phyloP scores from a whole-genome alignment of 768 basidiomycete genomes.

The Neoboletus subvelutipes region DNA sequence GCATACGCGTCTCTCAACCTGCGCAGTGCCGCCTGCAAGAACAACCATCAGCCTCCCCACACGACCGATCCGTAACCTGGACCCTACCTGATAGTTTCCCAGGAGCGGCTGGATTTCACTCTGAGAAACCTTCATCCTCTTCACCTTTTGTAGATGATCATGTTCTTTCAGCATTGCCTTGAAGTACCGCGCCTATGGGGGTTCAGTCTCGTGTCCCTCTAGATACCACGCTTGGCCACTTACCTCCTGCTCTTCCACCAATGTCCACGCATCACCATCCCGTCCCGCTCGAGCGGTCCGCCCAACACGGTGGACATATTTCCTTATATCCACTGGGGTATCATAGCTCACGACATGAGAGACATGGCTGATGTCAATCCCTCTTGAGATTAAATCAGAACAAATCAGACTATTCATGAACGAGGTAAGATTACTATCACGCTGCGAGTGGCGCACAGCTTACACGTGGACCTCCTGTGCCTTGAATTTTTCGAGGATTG shows the following conservation, averaged over 20 bases:
- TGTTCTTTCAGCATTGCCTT: conserved; percentile 76
- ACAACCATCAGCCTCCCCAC: conserved; percentile 2
- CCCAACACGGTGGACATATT: conserved; percentile 97
- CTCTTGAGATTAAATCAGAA: conserved; percentile 93
- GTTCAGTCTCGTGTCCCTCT: neutral
- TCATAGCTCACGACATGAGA: conserved; percentile 95
- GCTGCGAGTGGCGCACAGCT: conserved; percentile 25
- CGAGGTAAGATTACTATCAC: conserved; percentile 2
- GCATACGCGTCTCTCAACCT: conserved; percentile 29
- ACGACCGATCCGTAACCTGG: neutral
- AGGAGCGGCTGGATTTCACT: conserved; percentile 56
- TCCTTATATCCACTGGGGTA: conserved; percentile 94
- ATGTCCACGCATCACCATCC: conserved; percentile 86
- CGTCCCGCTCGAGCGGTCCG: conserved; percentile 93
- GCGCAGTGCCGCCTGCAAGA: conserved; percentile 29
- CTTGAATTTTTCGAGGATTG: conserved; percentile 78
- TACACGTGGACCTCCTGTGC: conserved; percentile 82
- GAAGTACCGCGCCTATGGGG: conserved; percentile 75
- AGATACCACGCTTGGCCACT: conserved; percentile 7
- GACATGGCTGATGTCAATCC: conserved; percentile 92
- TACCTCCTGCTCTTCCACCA: conserved; percentile 94
- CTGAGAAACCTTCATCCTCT: conserved; percentile 62
- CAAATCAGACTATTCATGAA: conserved; percentile 73
- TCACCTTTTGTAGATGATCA: conserved; percentile 67
- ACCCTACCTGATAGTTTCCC: conserved; percentile 65